These are phyloP conservation scores for Phytophthora cactorum DNA, from an alignment of 352 stramenopile species.

Conservation along the genomic window DNA sequence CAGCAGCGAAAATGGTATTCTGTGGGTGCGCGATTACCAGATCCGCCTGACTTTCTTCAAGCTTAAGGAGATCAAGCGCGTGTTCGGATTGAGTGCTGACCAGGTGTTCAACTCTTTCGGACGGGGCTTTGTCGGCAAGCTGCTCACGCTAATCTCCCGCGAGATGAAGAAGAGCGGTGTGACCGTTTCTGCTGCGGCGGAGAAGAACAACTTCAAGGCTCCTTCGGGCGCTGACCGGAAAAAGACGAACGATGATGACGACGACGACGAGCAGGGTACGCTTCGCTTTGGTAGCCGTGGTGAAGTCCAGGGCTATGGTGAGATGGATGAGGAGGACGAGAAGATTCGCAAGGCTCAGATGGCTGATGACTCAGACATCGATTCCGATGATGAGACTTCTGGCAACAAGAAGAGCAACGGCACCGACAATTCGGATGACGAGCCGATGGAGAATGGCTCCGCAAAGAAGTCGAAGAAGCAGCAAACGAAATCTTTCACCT, in stretches of 20 bases:
- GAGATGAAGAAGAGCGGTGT: constrained; percentile 93
- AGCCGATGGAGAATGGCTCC: constrained; percentile 44
- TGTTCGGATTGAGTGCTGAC: constrained; percentile 95
- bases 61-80: constrained; percentile 94
- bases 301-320: constrained; percentile 88
- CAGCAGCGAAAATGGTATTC: constrained; percentile 86
- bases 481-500: constrained; percentile 51
- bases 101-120: constrained; percentile 92
- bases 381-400: constrained; percentile 55
- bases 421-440: constrained; percentile 39
- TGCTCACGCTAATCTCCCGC: constrained; percentile 94
- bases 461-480: constrained; percentile 35
- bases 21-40: constrained; percentile 98
- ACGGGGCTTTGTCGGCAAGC: constrained; percentile 90
- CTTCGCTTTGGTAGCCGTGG: constrained; percentile 81
- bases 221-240: constrained; percentile 37
- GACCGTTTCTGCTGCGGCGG: constrained; percentile 54
- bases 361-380: constrained; percentile 62
- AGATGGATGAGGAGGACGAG: constrained; percentile 96
- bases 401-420: constrained; percentile 45
- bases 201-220: constrained; percentile 53
- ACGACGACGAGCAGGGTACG: constrained; percentile 90
- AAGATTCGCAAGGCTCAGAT: constrained; percentile 73
- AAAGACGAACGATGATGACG: constrained; percentile 71
- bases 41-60: constrained; percentile 95